These are phyloP conservation scores for Trichophyton mentagrophytes DNA, from an alignment of 2,329 filamentous ascomycete species.

Conservation along the genomic window DNA sequence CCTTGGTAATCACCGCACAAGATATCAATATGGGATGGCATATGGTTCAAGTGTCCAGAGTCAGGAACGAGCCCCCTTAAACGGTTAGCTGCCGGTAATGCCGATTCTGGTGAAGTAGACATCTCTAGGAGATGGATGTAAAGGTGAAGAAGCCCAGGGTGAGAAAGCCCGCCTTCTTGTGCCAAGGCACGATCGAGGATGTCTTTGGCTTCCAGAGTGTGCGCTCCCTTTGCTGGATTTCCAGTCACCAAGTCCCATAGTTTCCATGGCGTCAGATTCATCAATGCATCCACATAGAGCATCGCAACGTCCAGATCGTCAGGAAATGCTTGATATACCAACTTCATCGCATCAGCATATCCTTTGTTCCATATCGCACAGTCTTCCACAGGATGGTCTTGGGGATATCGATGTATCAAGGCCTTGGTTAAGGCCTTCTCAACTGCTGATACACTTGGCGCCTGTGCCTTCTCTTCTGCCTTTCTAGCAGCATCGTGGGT, in stretches of 20 bases:
- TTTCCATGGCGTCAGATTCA: constrained; percentile 54
- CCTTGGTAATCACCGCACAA: constrained; percentile 57
- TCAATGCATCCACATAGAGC: constrained; percentile 52
- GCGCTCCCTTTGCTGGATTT: constrained; percentile 41
- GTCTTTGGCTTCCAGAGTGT: constrained; percentile 45
- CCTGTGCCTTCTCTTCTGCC: constrained; percentile 33
- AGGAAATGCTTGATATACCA: constrained; percentile 40
- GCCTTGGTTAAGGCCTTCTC: constrained; percentile 54
- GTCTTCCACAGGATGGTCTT: constrained; percentile 36
- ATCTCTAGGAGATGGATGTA: constrained; percentile 73
- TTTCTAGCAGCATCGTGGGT: constrained; percentile 36
- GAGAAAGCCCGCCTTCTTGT: constrained; percentile 37
- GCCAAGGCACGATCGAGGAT: constrained; percentile 48
- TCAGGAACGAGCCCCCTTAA: constrained; percentile 56
- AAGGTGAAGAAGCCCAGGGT: constrained; percentile 60
- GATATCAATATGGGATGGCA: constrained; percentile 67
- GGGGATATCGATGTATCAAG: constrained; percentile 49
- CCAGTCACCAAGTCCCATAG: constrained; percentile 51
- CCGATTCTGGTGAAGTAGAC: constrained; percentile 53
- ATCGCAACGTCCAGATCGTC: constrained; percentile 51
- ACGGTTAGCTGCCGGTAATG: constrained; percentile 46
- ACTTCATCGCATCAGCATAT: constrained; percentile 51
- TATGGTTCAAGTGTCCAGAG: constrained; percentile 58
- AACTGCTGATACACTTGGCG: constrained; percentile 25
- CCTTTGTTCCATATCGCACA: constrained; percentile 43